Evolutionary conservation across 768 basidiomycete genomes (phyloP).

Genomic region (Suillus ampliporus): DNA sequence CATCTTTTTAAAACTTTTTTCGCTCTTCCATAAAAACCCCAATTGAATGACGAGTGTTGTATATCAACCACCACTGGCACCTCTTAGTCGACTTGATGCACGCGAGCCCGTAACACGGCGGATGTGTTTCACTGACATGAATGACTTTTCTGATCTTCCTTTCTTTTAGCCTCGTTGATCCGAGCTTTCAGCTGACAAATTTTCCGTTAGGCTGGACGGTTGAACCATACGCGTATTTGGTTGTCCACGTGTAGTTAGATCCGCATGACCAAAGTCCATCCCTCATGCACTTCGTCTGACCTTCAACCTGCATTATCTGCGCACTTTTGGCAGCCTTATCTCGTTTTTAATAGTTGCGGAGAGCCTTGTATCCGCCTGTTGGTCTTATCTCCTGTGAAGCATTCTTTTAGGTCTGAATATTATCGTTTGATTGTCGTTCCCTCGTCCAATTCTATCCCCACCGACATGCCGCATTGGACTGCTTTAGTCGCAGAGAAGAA

Average conservation of each 20-base stretch:
- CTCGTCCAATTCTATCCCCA: not conserved
- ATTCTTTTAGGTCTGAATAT: not conserved
- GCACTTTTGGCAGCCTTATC: not conserved
- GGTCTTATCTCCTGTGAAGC: slow-evolving; percentile 4
- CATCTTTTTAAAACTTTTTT: not conserved
- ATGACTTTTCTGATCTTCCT: slow-evolving; percentile 56
- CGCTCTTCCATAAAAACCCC: not conserved
- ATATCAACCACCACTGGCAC: slow-evolving; percentile 77
- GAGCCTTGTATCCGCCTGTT: not conserved
- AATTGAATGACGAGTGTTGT: slow-evolving; percentile 80
- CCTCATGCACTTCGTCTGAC: not conserved
- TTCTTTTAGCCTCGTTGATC: not conserved
- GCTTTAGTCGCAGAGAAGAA: slow-evolving; percentile 60
- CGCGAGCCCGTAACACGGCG: slow-evolving; percentile 36
- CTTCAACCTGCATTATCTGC: not conserved
- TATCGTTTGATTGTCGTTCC: not conserved
- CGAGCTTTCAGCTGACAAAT: slow-evolving; percentile 23
- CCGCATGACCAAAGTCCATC: not conserved
- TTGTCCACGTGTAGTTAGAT: not conserved
- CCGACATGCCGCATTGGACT: slow-evolving; percentile 47
- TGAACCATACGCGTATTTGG: not conserved
- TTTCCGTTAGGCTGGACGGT: too few relatives aligned
- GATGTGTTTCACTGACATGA: slow-evolving; percentile 78
- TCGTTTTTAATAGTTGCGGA: slow-evolving; percentile 1
- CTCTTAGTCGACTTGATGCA: slow-evolving; percentile 87